Evolutionary conservation across 108 stramenopile species (phyloP).

Genomic region (Skeletonema grethae): DNA sequence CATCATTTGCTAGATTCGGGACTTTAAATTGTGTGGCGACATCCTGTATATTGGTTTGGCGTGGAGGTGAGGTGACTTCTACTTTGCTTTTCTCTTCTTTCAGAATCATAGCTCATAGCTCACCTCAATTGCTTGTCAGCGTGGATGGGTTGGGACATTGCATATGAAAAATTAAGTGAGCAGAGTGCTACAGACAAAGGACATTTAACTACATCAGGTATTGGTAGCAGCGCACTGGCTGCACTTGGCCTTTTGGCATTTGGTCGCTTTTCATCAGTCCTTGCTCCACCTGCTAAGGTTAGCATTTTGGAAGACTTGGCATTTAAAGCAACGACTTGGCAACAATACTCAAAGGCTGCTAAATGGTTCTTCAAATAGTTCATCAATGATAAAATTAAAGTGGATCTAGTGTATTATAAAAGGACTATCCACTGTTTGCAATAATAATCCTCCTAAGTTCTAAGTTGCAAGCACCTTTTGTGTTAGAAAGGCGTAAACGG

Average conservation of each 20-base stretch:
- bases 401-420: no score
- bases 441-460: no score
- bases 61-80: conserved; percentile 63
- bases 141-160: conserved; percentile 7
- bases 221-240: conserved; percentile 54
- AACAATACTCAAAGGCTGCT: no score
- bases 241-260: conserved; percentile 37
- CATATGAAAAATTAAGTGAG: conserved; percentile 13
- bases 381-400: no score
- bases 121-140: conserved; percentile 13
- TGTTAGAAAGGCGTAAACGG: conserved; percentile 74
- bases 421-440: no score
- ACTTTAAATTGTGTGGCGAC: conserved; percentile 58
- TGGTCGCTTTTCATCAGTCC: conserved; percentile 60
- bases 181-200: conserved; percentile 40
- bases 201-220: conserved; percentile 43
- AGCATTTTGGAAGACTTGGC: conserved; percentile 45
- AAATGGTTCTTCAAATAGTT: no score
- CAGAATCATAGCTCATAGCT: neutral
- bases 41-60: conserved; percentile 66
- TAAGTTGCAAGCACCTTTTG: neutral
- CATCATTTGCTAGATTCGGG: conserved; percentile 49
- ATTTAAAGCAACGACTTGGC: no score
- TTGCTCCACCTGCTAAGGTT: conserved; percentile 70
- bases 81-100: neutral